phyloP scores from a whole-genome alignment of 2,329 filamentous ascomycete species.

The Alternaria atra region DNA sequence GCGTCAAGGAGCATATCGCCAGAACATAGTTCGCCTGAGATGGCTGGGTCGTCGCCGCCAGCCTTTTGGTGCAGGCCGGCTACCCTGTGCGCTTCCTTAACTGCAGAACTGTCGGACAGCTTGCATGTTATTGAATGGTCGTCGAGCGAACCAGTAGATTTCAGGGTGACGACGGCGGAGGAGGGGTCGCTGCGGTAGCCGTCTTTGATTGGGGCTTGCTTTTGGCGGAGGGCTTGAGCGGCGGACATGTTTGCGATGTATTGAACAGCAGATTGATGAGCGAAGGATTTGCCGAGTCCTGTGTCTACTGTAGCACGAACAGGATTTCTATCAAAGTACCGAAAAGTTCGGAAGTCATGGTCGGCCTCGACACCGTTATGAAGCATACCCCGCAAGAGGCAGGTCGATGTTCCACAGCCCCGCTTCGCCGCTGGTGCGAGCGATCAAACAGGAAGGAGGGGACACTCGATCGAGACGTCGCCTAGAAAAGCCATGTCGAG shows the following conservation, averaged over 20 bases:
- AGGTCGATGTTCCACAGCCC: slow-evolving; percentile 28
- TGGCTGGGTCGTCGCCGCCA: slow-evolving; percentile 53
- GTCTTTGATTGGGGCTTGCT: slow-evolving; percentile 60
- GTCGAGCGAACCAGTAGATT: slow-evolving; percentile 56
- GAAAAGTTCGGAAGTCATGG: neutral
- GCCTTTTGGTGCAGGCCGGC: slow-evolving; percentile 60
- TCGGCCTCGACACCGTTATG: slow-evolving; percentile 4
- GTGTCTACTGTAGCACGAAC: neutral
- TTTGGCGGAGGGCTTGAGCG: slow-evolving; percentile 54
- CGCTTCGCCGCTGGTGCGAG: slow-evolving; percentile 32
- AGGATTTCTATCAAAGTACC: neutral
- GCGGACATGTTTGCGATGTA: slow-evolving; percentile 33
- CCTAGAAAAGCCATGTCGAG: neutral
- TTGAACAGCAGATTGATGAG: neutral
- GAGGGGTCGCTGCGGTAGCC: slow-evolving; percentile 56
- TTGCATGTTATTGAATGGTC: slow-evolving; percentile 58
- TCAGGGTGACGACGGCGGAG: slow-evolving; percentile 58
- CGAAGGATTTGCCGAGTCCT: neutral
- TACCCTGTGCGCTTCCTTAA: slow-evolving; percentile 53
- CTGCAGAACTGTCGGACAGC: slow-evolving; percentile 53
- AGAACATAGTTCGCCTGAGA: slow-evolving; percentile 60
- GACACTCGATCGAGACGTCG: neutral
- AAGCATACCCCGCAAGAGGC: slow-evolving; percentile 30
- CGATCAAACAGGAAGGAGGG: slow-evolving; percentile 19
- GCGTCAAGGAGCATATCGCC: slow-evolving; percentile 62